A percentile compares a stretch with the other conserved stretches of the same genome.
Conservation (phyloP, 306 rosid species). For the Lithocarpus polystachyus region DNA sequence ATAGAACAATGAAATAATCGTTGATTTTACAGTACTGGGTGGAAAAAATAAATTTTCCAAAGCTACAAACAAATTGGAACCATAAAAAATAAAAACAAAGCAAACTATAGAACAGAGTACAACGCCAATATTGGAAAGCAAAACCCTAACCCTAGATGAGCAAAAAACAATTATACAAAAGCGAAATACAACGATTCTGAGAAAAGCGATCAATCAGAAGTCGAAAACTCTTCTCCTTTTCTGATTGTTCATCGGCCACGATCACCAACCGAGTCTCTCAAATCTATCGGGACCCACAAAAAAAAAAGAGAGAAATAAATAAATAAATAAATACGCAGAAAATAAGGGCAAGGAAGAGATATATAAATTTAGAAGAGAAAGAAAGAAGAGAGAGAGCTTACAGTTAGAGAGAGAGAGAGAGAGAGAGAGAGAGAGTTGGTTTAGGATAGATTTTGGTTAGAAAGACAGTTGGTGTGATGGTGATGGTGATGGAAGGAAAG, state of each 20-base stretch:
- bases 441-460: no score
- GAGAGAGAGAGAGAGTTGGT: not conserved
- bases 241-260: not conserved
- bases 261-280: not conserved
- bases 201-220: not conserved
- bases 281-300: not conserved
- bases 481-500: no score
- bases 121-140: slow-evolving; percentile 27
- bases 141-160: slow-evolving; percentile 33
- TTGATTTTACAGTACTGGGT: slow-evolving; percentile 49
- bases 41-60: slow-evolving; percentile 10
- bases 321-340: not conserved
- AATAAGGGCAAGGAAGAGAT: not conserved
- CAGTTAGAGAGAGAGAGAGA: no score
- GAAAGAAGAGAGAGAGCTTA: not conserved
- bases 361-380: not conserved
- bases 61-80: slow-evolving; percentile 33
- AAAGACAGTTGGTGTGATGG: no score
- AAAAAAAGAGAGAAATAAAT: not conserved
- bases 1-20: slow-evolving; percentile 42
- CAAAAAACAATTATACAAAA: not conserved
- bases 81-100: slow-evolving; percentile 25
- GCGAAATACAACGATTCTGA: not conserved
- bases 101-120: slow-evolving; percentile 37
- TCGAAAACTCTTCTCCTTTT: not conserved